Base-by-base conservation (phyloP, 805 yeast genomes). In the Lipomyces chichibuensis region DNA sequence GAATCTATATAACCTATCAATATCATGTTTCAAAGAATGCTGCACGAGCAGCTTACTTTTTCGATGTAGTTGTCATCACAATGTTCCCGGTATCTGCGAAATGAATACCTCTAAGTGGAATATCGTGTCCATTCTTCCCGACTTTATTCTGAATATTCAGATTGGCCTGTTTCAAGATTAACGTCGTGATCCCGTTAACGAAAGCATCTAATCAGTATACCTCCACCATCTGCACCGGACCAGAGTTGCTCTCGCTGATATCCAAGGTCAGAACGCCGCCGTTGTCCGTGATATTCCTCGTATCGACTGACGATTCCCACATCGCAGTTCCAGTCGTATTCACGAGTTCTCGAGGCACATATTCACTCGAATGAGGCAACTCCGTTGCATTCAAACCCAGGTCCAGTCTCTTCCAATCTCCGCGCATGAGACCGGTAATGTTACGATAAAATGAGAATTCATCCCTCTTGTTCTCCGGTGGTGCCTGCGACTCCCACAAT, bases 401-500 rank as follows among this genome's bases (percentile, higher is more conserved):
- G 52, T 68, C 65, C 1, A 52, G 5, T 7, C 69, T n/a, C 54
- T 37, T 2, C 65, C 65, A 69, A 27, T 66, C 66, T 14, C 71
- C 71, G 13, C 70, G 65, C 59, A 64, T 43, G 20, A 65, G 58
- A 20, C 71, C 71, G 11, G 71, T 69, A 46, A 69, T 65, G 62
- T 69, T 69, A 23, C 53, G 49, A 55, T 64, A 69, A 43, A 65
- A 63, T 11, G 71, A 62, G 13, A 37, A 23, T 2, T 72, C 69
- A n/a, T 72, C 67, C 17, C 80, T 51, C 3, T 72, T 75, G 20
- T 70, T 73, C 2, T 64, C 65, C 13, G 71, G 59, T 8, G 54
- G 57, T 7, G 5, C 49, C 57, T 69, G 71, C 2, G 67, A 60
- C 9, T 49, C 72, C 94, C 94, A 89, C n/a, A 89, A 79, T 14